Percentiles rank a stretch among this genome's conserved stretches.
phyloP scores from a whole-genome alignment of 2,329 filamentous ascomycete species.

The Thielaviopsis populi region DNA sequence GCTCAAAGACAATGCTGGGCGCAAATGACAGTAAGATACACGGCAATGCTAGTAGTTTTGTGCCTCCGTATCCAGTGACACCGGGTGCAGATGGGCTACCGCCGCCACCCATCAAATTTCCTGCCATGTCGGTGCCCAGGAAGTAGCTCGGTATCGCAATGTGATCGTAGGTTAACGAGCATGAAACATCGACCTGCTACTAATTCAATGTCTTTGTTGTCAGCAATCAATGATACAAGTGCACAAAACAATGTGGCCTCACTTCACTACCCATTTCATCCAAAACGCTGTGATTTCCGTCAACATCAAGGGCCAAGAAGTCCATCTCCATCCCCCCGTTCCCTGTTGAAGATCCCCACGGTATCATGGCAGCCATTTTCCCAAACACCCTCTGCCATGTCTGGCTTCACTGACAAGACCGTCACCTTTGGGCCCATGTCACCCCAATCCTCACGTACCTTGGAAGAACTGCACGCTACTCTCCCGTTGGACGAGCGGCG shows the following conservation, averaged over 20 bases:
- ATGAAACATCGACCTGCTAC: not conserved
- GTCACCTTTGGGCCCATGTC: constrained; percentile 36
- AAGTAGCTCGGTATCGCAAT: not conserved
- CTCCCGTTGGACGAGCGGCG: constrained; percentile 9
- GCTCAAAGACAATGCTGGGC: not conserved
- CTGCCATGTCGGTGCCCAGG: constrained; percentile 9
- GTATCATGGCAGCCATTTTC: not conserved
- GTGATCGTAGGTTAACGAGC: not conserved
- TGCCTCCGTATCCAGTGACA: constrained; percentile 16
- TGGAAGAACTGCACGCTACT: constrained; percentile 13
- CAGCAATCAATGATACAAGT: constrained; percentile 5
- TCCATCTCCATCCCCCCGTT: not conserved
- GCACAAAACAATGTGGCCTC: not conserved
- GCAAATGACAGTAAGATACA: not conserved
- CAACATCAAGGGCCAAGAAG: constrained; percentile 5
- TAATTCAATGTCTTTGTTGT: not conserved
- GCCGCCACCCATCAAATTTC: constrained; percentile 14
- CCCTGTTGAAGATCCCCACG: not conserved
- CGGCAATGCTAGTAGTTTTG: not conserved
- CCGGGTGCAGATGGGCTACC: constrained; percentile 13
- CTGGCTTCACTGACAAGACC: constrained; percentile 7
- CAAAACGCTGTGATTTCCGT: constrained; percentile 8
- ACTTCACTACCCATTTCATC: not conserved
- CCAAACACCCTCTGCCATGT: not conserved
- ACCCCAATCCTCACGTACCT: constrained; percentile 24